Evolutionary conservation across 1,284 basidiomycete genomes (phyloP), one percentile per base, ranked within the genome.

Genomic region (Butyriboletus regius): DNA sequence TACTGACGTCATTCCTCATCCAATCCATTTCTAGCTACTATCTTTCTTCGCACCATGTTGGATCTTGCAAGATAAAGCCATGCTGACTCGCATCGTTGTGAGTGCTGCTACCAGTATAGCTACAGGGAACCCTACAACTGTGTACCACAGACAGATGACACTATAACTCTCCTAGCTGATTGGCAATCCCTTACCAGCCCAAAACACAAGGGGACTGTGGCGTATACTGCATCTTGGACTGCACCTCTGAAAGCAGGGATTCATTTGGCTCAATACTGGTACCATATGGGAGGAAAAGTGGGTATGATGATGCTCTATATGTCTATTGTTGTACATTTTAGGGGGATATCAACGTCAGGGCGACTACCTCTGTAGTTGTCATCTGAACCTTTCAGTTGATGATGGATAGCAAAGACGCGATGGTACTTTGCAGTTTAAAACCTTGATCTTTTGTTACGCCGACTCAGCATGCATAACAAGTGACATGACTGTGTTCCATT

Each of bases 11-110:
- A 15, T 31, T 9, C 28, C 17, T 35, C 7, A 37, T 35, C 41
- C 41, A 46, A 43, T 43, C 24, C 39, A 43, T 54, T 58, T 55
- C 62, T 62, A 88, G 86, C 56, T 95, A 94, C 71, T 95, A 96
- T 68, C 82, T 95, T 57, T 94, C 91, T 55, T 92, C 89, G 29
- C 92, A 94, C 68, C 91, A 95, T 87, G 84, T 70, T 94, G 91
- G 91, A 89, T 94, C 61, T 76, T 92, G 55, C 87, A 91, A 63
- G 88, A 83, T 59, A 83, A 78, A 60, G 87, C 80, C 53, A 66
- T 80, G 31, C 91, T 91, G 5, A 84, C 83, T 37, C 82, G 86
- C 37, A 92, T 96, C 43, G 85, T 90, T 20, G 92, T 91, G 1
- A 90, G 87, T 54, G 91, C 86, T 4, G 85, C 90, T 4, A 84